Base-by-base conservation (phyloP, 2,329 filamentous ascomycete genomes). In the Orbilia javanica region DNA sequence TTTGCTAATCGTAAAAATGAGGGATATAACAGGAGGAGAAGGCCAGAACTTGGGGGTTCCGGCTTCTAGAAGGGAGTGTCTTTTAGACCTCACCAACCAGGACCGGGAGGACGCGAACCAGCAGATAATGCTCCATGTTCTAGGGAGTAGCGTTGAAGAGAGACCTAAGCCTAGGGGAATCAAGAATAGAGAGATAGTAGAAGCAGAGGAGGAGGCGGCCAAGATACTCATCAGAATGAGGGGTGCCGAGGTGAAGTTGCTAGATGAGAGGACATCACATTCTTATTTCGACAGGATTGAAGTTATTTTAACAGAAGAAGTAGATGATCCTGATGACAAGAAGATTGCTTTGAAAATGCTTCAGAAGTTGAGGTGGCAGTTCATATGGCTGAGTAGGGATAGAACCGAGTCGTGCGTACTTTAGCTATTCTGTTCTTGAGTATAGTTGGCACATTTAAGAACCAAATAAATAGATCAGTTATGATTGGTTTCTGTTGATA, bases 221-320 rank as follows among this genome's bases (percentile, higher is more conserved):
- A 10, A 62, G n/a, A 76, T 70, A n/a, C 22, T 76, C 11, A 25
- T 44, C 15, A 22, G 27, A 4, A 34, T 76, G 55, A 66, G 44
- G 20, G 11, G 46, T 3, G 20, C 18, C 10, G 42, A 70, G 7
- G 66, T 65, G 7, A 25, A 60, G 8, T 29, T 66, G 1, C 18
- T 76, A 13, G 55, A 65, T 15, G 6, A 20, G 3, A 4, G 42
- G 7, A 50, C 44, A 1, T 66, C 53, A n/a, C 6, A 25, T 18
- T 10, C 18, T 4, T 55, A 75, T 18, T 75, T 75, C 11, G 50
- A 68, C 29, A n/a, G 22, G 15, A 53, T 75, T 10, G 31, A 39
- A 20, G 46, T 29, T 0, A 39, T 44, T 10, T 46, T 75, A 8
- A 6, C 3, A 11, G 29, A n/a, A 31, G 18, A 13, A 11, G 29